Evolutionary conservation across 768 basidiomycete species (phyloP), one percentile per base, ranked within the genome.

Genomic region (Boletus sensibilis): DNA sequence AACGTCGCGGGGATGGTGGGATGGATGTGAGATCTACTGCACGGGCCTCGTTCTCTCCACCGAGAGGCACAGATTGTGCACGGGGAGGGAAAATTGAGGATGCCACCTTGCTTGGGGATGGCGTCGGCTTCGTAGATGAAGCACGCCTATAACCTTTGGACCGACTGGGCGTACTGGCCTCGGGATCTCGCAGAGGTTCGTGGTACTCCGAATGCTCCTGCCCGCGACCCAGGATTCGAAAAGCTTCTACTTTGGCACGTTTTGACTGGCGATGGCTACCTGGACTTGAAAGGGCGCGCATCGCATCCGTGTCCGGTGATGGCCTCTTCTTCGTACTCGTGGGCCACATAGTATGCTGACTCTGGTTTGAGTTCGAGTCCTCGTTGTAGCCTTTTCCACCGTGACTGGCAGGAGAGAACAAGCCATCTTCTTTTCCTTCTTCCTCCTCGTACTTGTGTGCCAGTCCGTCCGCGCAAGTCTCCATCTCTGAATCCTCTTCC

Each of bases 381-480:
- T 40, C 42, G 33, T 20, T 29, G 12, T 16, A n/a, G 33, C 25
- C 21, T 41, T 37, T 25, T 39, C 51, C 29, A 25, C 18, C 21
- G 25, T 50, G 29, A 21, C 33, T 58, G 37, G 52, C 41, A 38
- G 53, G 57, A 35, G 56, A 58, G 27, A 82, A 68, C 31, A 80
- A 68, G 31, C 79, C 68, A 62, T 82, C 81, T 16, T 44, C 50
- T 31, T 76, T 75, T 5, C 69, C 69, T 8, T 57, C 61, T 40
- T 63, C 59, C 20, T 49, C 45, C 45, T 31, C 49, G 31, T 18
- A 11, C 11, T 18, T 66, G 60, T 43, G 53, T 23, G 37, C 42
- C 20, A 45, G n/a, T 55, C 50, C 49, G 13, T 31, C 52, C 11
- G n/a, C 16, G 25, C 27, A 29, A 40, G 18, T 27, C 9, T 44